phyloP scores from a whole-genome alignment of 2,329 filamentous ascomycete species.

The Trichoderma endophyticum region DNA sequence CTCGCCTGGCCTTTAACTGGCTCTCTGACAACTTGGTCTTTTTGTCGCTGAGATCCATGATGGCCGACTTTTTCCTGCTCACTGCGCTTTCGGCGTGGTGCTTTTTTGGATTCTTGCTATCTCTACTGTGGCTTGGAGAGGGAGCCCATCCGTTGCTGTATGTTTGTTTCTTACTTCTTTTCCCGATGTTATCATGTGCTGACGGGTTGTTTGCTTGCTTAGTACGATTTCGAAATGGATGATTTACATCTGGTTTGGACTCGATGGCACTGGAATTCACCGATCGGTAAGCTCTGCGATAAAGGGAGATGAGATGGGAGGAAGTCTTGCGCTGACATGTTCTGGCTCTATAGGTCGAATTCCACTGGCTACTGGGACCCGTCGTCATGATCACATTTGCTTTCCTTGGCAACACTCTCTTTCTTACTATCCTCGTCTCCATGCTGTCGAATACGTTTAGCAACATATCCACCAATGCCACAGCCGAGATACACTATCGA shows the following conservation, averaged over 20 bases:
- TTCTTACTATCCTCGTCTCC: conserved; percentile 83
- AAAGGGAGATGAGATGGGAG: not conserved
- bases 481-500: conserved; percentile 80
- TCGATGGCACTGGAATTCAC: conserved; percentile 67
- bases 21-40: conserved; percentile 84
- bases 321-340: not conserved
- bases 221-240: conserved; percentile 83
- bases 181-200: not conserved
- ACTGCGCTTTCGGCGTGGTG: conserved; percentile 77
- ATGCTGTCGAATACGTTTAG: conserved; percentile 84
- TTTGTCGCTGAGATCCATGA: conserved; percentile 77
- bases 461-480: conserved; percentile 71
- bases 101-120: conserved; percentile 76
- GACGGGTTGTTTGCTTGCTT: not conserved
- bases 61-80: conserved; percentile 78
- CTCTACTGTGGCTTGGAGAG: conserved; percentile 73
- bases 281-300: conserved; percentile 42
- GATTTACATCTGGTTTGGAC: conserved; percentile 89
- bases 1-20: conserved; percentile 76
- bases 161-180: conserved; percentile 22
- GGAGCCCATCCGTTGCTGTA: conserved; percentile 57
- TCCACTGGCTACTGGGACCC: conserved; percentile 77
- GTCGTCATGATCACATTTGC: conserved; percentile 79
- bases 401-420: conserved; percentile 82
- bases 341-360: conserved; percentile 51